Conservation (phyloP, 2,329 filamentous ascomycete species). For the Diaporthe batatas region DNA sequence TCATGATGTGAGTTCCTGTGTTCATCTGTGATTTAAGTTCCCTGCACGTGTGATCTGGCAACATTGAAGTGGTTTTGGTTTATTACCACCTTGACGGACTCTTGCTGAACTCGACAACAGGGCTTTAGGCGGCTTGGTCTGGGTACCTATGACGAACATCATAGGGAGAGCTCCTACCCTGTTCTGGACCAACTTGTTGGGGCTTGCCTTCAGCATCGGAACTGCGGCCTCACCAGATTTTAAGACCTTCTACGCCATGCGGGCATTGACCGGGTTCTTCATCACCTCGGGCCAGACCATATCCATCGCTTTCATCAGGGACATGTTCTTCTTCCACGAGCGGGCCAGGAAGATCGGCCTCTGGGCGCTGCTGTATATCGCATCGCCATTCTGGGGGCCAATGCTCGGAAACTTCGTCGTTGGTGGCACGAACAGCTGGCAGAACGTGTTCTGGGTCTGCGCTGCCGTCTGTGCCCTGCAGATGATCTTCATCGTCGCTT, state of each 20-base stretch:
- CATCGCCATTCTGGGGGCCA: conserved; percentile 50
- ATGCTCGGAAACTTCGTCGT: conserved; percentile 54
- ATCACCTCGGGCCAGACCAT: conserved; percentile 59
- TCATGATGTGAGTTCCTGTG: no score
- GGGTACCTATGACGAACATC: no score
- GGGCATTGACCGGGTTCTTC: conserved; percentile 58
- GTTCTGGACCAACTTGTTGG: no score
- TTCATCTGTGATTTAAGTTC: no score
- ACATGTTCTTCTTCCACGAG: conserved; percentile 64
- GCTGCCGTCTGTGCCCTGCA: conserved; percentile 46
- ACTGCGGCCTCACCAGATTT: no score
- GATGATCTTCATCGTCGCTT: conserved; percentile 48
- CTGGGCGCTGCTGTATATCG: conserved; percentile 47
- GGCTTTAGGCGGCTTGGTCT: no score
- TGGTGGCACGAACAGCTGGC: conserved; percentile 47
- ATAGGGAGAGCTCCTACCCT: no score
- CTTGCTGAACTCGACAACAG: no score
- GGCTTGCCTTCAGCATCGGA: no score
- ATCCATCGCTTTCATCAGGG: conserved; percentile 53
- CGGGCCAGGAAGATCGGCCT: conserved; percentile 53
- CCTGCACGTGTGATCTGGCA: no score
- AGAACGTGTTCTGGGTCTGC: conserved; percentile 51
- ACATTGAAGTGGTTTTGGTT: no score
- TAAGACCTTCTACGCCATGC: conserved; percentile 45
- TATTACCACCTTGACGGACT: no score